Base-by-base conservation (phyloP, 495 filamentous ascomycete genomes). In the Aspergillus leporis region DNA sequence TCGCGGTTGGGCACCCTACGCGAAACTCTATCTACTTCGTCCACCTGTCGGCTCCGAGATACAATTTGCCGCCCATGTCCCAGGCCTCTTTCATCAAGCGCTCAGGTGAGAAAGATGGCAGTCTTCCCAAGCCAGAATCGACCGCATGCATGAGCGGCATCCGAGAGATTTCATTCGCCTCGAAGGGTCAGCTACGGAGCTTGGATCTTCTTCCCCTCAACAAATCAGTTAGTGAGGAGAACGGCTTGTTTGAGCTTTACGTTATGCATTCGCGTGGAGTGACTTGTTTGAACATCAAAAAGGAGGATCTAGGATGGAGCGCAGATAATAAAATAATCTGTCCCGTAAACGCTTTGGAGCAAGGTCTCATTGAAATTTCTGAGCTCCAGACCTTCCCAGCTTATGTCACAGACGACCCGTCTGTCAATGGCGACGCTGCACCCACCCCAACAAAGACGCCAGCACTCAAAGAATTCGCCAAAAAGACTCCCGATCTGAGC, bases 11-110 rank as follows among this genome's bases (percentile, higher is more conserved):
- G 23, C 96, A 99, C 67, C 95, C 95, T 22, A 97, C 93, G 5
- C 87, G 93, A 56, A 99, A 99, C 72, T 95, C 91, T 2, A 89
- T 99, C 66, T 99, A 96, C 79, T 94, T 98, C 74, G 84, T 97
- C 47, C 92, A 97, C 67, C 76, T 99, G 18, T 97, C 92, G 36
- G 92, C 92, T 10, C 95, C 95, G 0, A 89, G 88, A 65, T 97
- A 98, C 77, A 90, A 87, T 58, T 75, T 98, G 47, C 79, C 81
- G 21, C 71, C 80, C 53, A 83, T 96, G 80, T 88, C 88, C 32
- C 95, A 99, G 74, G 93, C 93, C 34, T 83, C 86, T 25, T 98
- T 90, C 68, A 85, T 97, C 62, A 80, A 87, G 66, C 87, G 86
- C 30, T 79, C 96, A 28, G 87, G 85, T 12, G 77, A 79, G 30